A percentile compares a stretch with the other conserved stretches of the same genome.
Conservation (phyloP, 305 asterid species). For the Fraxinus floribunda region DNA sequence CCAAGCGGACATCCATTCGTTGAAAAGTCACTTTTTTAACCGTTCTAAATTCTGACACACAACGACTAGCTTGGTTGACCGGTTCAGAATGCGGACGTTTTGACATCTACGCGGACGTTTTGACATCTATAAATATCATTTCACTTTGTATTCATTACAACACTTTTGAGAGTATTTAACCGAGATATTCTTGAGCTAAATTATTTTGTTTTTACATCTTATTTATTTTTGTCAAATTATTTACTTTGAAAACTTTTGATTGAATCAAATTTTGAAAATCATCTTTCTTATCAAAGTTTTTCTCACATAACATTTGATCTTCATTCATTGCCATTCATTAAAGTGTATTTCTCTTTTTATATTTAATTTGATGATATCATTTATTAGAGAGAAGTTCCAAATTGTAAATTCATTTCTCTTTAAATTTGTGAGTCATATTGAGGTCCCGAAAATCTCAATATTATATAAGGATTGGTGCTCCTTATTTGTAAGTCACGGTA, state of each 20-base stretch:
- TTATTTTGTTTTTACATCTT: neutral
- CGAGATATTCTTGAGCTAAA: neutral
- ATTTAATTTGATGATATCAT: too few species aligned
- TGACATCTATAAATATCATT: neutral
- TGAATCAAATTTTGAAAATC: neutral
- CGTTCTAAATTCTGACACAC: neutral
- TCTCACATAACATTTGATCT: neutral
- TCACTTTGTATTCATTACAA: neutral
- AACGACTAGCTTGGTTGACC: neutral
- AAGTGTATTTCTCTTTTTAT: too few species aligned
- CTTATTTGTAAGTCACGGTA: neutral
- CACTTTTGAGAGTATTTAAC: neutral
- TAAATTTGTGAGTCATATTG: neutral
- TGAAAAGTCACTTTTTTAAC: too few species aligned
- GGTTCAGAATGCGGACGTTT: neutral
- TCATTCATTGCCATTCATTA: neutral
- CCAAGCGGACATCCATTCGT: neutral
- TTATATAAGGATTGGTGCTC: too few species aligned
- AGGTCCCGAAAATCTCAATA: neutral
- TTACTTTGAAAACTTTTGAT: neutral
- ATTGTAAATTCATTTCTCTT: neutral
- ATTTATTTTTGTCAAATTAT: neutral
- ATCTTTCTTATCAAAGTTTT: neutral
- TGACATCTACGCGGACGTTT: neutral
- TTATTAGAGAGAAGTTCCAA: neutral